Evolutionary conservation across 495 filamentous ascomycete genomes (phyloP), one percentile per base, ranked within the genome.

Genomic region (Aspergillus sparsus): DNA sequence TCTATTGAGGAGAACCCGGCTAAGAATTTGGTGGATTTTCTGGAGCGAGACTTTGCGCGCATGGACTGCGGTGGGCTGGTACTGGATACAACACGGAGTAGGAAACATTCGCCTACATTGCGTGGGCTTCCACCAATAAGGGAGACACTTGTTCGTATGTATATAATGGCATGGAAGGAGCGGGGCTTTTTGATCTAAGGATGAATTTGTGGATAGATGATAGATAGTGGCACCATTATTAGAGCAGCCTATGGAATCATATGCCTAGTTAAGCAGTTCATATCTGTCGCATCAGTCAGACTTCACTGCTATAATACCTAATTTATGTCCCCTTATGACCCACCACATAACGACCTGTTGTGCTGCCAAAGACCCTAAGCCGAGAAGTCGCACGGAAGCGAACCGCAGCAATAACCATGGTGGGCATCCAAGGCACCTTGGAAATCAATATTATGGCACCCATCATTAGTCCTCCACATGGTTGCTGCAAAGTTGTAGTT

Each of bases 11-110:
- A 27, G 5, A 58, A 58, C 15, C 56, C 49, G 2, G 57, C 27
- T 13, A 21, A 46, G 36, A 53, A 53, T 7, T n/a, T 59, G 8
- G 8, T 18, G 7, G 31, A 37, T 2, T 59, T 59, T 31, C 47
- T 59, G 15, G 49, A 6, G 15, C 15, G 32, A 1, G 39, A 59
- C 13, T 59, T 59, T 45, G 5, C n/a, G 13, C 49, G 57, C 2
- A 59, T 59, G 57, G 33, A 37, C 7, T 39, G 37, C 32, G 57
- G 57, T 6, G 37, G 31, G 13, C 15, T 59, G 0, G 27, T 59
- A 1, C 13, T 59, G n/a, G 49, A 27, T 6, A 53, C 57, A n/a
- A 32, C 45, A 1, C 7, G 1, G 0, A n/a, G 49, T 3, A 44
- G 57, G 13, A 13, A 18, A 7, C 36, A 27, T 7, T 53, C 57